phyloP scores from a whole-genome alignment of 2,329 filamentous ascomycete species.

The Graphilbum sp. region DNA sequence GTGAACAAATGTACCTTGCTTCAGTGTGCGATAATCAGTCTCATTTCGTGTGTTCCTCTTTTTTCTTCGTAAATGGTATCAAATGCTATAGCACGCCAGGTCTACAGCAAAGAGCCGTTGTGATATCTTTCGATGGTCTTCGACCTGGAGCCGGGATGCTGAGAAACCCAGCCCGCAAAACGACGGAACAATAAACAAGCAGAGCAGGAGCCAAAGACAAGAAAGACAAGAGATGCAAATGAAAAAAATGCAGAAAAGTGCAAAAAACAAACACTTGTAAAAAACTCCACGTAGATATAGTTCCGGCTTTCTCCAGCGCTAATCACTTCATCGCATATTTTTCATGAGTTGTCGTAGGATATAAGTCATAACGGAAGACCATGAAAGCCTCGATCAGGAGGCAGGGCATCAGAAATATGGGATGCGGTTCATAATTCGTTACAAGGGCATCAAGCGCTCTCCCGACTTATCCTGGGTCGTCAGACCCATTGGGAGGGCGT shows the following conservation, averaged over 20 bases:
- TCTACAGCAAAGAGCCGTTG: too few species aligned
- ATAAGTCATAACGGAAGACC: neutral
- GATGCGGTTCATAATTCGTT: too few species aligned
- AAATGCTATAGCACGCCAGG: neutral
- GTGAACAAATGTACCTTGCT: too few species aligned
- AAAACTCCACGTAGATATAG: neutral
- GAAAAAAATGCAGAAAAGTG: neutral
- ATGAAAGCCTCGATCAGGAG: neutral
- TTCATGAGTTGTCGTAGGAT: neutral
- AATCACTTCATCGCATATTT: neutral
- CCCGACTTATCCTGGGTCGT: too few species aligned
- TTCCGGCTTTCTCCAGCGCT: neutral
- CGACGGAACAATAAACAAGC: too few species aligned
- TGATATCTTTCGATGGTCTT: too few species aligned
- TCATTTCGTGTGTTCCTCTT: neutral
- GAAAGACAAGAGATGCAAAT: neutral
- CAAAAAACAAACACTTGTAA: neutral
- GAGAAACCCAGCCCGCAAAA: too few species aligned
- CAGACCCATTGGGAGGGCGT: too few species aligned
- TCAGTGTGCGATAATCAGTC: too few species aligned
- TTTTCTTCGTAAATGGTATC: conserved; percentile 1
- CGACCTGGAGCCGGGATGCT: too few species aligned
- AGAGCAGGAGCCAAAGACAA: neutral
- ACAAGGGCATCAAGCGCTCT: too few species aligned
- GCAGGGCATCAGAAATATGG: too few species aligned